These are phyloP conservation scores for Tetradesmus obliquus DNA, from an alignment of 139 green algal genomes.

Conservation along the genomic window DNA sequence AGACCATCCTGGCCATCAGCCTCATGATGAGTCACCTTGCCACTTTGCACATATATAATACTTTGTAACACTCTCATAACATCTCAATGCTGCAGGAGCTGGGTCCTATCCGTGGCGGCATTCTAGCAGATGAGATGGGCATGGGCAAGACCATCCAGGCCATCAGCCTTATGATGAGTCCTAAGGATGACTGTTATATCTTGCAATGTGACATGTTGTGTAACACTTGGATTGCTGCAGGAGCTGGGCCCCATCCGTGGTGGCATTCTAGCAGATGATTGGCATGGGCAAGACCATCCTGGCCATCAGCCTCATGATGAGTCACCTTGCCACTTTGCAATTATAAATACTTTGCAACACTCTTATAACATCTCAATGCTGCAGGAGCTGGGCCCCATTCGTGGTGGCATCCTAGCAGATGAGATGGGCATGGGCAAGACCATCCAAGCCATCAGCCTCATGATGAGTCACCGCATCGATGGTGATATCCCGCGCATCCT, in stretches of 20 bases:
- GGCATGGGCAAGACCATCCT: constrained; percentile 81
- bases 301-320: constrained; percentile 32
- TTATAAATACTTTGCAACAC: too few species aligned
- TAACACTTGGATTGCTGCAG: too few species aligned
- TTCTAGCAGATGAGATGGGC: constrained; percentile 92
- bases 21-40: constrained; percentile 14
- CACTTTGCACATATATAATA: too few species aligned
- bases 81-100: constrained; percentile 61
- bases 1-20: constrained; percentile 50
- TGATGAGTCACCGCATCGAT: constrained; percentile 24
- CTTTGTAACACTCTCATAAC: too few species aligned
- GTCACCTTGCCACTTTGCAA: neutral
- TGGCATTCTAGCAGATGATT: constrained; percentile 91
- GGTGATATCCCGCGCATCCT: constrained; percentile 45
- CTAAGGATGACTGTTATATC: too few species aligned
- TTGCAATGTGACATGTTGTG: too few species aligned
- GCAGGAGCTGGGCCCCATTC: constrained; percentile 67
- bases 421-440: constrained; percentile 90
- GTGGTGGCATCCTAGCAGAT: constrained; percentile 92
- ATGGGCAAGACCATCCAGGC: constrained; percentile 81
- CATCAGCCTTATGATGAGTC: constrained; percentile 38
- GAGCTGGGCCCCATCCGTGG: constrained; percentile 60
- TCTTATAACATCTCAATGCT: neutral
- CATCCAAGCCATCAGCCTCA: constrained; percentile 43
- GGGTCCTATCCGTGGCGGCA: constrained; percentile 74